phyloP scores from a whole-genome alignment of 192 early-diverging fungal species.

The Lobulomyces angularis region DNA sequence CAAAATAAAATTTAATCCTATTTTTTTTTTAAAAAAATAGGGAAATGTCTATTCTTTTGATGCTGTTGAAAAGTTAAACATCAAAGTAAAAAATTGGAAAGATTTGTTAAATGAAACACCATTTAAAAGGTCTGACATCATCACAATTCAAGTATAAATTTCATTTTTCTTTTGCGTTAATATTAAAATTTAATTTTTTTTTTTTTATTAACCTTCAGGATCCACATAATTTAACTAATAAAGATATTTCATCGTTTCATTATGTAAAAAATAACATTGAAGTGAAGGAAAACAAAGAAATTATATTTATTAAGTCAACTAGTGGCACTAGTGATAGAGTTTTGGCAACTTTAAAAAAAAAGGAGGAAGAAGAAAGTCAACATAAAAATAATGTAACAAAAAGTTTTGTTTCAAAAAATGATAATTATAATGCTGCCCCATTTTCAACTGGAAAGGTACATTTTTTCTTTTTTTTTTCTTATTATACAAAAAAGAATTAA shows the following conservation, averaged over 20 bases:
- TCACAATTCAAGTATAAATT: constrained; percentile 77
- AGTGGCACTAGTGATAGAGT: too few species aligned
- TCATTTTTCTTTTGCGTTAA: too few species aligned
- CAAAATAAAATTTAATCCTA: too few species aligned
- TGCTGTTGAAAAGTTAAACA: constrained; percentile 74
- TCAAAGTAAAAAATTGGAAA: constrained; percentile 69
- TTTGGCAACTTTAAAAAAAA: constrained; percentile 10
- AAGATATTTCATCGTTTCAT: constrained; percentile 62
- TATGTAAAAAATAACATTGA: constrained; percentile 58
- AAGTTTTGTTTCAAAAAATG: constrained; percentile 33
- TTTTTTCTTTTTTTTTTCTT: too few species aligned
- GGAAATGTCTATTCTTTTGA: constrained; percentile 84
- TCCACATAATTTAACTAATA: constrained; percentile 58
- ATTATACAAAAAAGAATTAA: too few species aligned
- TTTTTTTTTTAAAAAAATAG: constrained; percentile 70
- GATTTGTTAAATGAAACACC: constrained; percentile 80
- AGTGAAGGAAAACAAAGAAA: too few species aligned
- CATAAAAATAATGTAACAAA: too few species aligned
- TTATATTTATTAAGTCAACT: too few species aligned
- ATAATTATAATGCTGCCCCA: constrained; percentile 64
- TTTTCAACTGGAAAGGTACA: constrained; percentile 68
- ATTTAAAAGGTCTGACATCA: constrained; percentile 76
- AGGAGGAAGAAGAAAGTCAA: constrained; percentile 8
- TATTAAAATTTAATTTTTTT: too few species aligned
- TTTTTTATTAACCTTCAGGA: constrained; percentile 33